Conservation (phyloP, 495 filamentous ascomycete species). For the Chaetomidium leptoderma region DNA sequence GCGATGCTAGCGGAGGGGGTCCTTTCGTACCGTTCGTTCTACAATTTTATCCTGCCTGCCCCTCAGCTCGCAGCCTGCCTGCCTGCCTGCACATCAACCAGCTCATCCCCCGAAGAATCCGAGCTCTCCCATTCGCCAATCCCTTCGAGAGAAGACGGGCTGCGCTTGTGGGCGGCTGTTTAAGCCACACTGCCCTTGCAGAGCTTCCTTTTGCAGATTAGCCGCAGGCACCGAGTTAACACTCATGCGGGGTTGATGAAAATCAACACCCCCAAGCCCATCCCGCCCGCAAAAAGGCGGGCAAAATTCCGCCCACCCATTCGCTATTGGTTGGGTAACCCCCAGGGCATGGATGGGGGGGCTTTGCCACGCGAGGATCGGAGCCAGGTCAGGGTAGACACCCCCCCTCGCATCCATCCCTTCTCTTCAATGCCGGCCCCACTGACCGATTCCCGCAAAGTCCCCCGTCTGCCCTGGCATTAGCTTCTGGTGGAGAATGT, state of each 20-base stretch:
- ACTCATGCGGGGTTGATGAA: not conserved
- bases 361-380: conserved; percentile 7
- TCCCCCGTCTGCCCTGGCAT: not conserved
- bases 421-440: not conserved
- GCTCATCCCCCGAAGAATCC: not conserved
- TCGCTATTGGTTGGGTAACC: too few relatives aligned
- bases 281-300: too few relatives aligned
- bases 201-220: too few relatives aligned
- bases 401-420: too few relatives aligned
- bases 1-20: too few relatives aligned
- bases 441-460: not conserved
- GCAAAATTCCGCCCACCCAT: conserved; percentile 1
- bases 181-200: conserved; percentile 8
- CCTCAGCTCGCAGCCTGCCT: conserved; percentile 1
- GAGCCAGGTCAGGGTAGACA: not conserved
- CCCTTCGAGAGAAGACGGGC: too few relatives aligned
- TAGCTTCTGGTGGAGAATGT: not conserved
- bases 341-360: not conserved
- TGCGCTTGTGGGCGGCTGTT: conserved; percentile 15
- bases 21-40: too few relatives aligned
- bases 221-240: conserved; percentile 17
- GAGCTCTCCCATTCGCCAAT: not conserved
- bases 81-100: not conserved
- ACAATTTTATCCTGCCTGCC: not conserved
- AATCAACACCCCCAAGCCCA: too few relatives aligned